Percentiles rank a stretch among this genome's conserved stretches.
Evolutionary conservation across 441 rosid genomes (phyloP).

Genomic region (Syzygium syzygioides): DNA sequence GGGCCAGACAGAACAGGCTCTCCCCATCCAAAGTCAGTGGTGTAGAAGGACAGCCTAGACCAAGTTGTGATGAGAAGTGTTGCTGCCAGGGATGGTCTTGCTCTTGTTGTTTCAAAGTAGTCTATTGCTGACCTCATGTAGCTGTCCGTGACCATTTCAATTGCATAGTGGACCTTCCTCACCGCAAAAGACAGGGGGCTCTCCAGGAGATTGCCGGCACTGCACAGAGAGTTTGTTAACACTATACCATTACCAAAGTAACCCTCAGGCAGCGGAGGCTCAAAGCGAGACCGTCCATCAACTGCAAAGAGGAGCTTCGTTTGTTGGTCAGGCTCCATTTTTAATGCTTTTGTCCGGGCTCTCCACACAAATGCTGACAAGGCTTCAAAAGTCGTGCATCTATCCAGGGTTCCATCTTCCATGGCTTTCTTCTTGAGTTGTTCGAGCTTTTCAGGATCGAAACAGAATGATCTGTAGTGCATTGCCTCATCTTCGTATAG

Average conservation of each 20-base stretch:
- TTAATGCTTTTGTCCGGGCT: conserved; percentile 57
- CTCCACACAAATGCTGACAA: conserved; percentile 73
- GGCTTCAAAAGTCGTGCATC: conserved; percentile 68
- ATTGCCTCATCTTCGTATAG: conserved; percentile 49
- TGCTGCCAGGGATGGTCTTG: conserved; percentile 65
- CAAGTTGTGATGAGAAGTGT: conserved; percentile 76
- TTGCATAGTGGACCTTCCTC: conserved; percentile 52
- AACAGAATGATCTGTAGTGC: conserved; percentile 53
- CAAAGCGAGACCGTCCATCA: conserved; percentile 64
- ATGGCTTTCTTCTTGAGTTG: conserved; percentile 43
- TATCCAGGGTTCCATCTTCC: conserved; percentile 33
- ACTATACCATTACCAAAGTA: conserved; percentile 73
- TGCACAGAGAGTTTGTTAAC: conserved; percentile 44
- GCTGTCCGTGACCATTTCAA: conserved; percentile 49
- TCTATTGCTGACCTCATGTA: conserved; percentile 90
- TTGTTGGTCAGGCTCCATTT: conserved; percentile 50
- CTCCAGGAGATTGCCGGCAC: conserved; percentile 55
- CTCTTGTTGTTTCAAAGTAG: conserved; percentile 69
- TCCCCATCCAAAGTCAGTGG: conserved; percentile 89
- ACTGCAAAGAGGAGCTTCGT: conserved; percentile 79
- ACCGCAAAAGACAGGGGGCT: conserved; percentile 48
- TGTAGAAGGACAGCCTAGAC: conserved; percentile 68
- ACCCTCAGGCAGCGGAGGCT: conserved; percentile 59
- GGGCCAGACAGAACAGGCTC: conserved; percentile 69
- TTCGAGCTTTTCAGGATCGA: conserved; percentile 48